phyloP scores from a whole-genome alignment of 2,329 filamentous ascomycete genomes.

The Penicillium italicum region DNA sequence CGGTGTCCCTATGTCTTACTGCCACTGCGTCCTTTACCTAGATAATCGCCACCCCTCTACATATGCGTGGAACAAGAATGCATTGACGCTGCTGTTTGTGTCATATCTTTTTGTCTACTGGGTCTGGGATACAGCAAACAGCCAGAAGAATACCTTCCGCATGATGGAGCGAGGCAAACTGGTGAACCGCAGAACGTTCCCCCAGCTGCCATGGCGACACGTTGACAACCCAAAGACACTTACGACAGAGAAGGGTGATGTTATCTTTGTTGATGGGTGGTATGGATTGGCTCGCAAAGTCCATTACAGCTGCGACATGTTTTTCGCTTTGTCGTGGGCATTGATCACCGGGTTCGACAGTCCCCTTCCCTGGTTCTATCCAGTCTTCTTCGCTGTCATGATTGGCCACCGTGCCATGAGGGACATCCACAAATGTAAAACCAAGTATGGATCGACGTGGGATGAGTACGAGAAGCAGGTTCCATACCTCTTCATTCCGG shows the following conservation, averaged over 20 bases:
- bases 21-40: conserved; percentile 85
- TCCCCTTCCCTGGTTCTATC: conserved; percentile 86
- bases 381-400: conserved; percentile 74
- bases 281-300: conserved; percentile 73
- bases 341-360: conserved; percentile 73
- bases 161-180: conserved; percentile 67
- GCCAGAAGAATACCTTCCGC: conserved; percentile 88
- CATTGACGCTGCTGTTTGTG: conserved; percentile 59
- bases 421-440: conserved; percentile 69
- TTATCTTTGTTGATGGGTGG: conserved; percentile 80
- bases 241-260: conserved; percentile 65
- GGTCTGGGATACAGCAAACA: conserved; percentile 88
- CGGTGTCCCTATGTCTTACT: conserved; percentile 85
- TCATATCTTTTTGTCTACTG: conserved; percentile 81
- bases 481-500: conserved; percentile 79
- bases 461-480: conserved; percentile 72
- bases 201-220: conserved; percentile 79
- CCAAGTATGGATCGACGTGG: conserved; percentile 79
- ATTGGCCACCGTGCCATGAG: conserved; percentile 71
- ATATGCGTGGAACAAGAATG: conserved; percentile 69
- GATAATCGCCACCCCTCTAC: conserved; percentile 73
- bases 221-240: conserved; percentile 76
- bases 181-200: conserved; percentile 72
- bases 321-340: conserved; percentile 73
- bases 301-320: conserved; percentile 76